A percentile compares a stretch with the other conserved stretches of the same genome.
Evolutionary conservation across 2,329 filamentous ascomycete species (phyloP).

Genomic region (Coniochaeta ligniaria): DNA sequence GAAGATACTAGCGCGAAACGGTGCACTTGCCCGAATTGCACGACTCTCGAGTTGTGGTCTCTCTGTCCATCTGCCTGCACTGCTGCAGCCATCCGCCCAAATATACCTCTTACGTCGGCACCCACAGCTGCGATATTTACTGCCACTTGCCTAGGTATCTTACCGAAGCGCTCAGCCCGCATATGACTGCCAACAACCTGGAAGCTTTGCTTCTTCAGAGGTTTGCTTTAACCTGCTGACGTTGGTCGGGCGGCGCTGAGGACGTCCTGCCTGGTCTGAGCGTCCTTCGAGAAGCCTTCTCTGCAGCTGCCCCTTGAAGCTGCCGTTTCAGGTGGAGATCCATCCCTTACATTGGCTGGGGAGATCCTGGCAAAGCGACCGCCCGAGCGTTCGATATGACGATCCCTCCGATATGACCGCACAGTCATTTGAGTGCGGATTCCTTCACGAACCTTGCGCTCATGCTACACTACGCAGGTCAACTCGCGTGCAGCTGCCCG

Average conservation of each 20-base stretch:
- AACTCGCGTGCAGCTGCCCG: too few relatives aligned
- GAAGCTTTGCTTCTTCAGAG: too few relatives aligned
- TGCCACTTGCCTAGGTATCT: background rate
- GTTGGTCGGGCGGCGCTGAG: conserved; percentile 1
- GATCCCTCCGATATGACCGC: background rate
- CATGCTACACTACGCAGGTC: too few relatives aligned
- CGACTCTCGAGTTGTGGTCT: background rate
- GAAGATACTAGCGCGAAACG: background rate
- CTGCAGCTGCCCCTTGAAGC: conserved; percentile 1
- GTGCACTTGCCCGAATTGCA: background rate
- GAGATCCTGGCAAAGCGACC: background rate
- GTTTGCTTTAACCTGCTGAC: conserved; percentile 1
- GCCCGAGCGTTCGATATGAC: background rate
- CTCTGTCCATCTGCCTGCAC: background rate
- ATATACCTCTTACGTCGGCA: background rate
- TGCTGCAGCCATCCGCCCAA: background rate
- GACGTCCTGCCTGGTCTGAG: background rate
- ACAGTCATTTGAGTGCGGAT: background rate
- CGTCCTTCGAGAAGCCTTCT: conserved; percentile 2
- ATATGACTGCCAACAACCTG: too few relatives aligned
- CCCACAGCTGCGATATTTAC: background rate
- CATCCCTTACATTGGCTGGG: background rate
- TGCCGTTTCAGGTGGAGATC: background rate
- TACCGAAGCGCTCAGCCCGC: background rate
- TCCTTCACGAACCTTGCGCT: too few relatives aligned